Evolutionary conservation across 2,329 filamentous ascomycete species (phyloP).

Genomic region (Orbilia blumenaviensis): DNA sequence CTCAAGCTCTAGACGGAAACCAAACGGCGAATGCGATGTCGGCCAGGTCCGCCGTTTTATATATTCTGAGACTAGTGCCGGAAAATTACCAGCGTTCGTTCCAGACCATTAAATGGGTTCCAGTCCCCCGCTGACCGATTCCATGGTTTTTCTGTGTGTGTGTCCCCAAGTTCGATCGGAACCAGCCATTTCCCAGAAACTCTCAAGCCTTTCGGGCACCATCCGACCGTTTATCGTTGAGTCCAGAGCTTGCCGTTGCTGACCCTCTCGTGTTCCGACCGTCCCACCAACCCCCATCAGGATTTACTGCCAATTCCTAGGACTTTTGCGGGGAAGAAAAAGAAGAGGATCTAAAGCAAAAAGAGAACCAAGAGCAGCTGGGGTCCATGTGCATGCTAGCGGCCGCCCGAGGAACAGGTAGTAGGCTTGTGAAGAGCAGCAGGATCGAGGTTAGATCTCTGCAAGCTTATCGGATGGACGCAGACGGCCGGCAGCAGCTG

Average conservation of each 20-base stretch:
- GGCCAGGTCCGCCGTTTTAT: constrained; percentile 23
- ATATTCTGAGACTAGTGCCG: constrained; percentile 3
- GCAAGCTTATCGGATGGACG: constrained; percentile 21
- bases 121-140: not conserved
- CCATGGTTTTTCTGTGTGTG: not conserved
- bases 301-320: not conserved
- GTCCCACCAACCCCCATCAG: not conserved
- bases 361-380: not conserved
- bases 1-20: constrained; percentile 15
- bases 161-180: not conserved
- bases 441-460: constrained; percentile 14
- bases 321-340: not conserved
- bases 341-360: not conserved
- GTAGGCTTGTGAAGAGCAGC: constrained; percentile 21
- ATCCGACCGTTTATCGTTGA: constrained; percentile 22
- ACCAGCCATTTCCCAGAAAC: not conserved
- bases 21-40: constrained; percentile 44
- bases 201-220: constrained; percentile 24
- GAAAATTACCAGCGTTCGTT: not conserved
- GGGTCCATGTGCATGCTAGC: constrained; percentile 17
- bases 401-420: constrained; percentile 20
- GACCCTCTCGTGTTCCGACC: constrained; percentile 37
- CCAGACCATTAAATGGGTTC: constrained; percentile 9
- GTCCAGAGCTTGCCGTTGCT: not conserved
- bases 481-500: constrained; percentile 4